A percentile compares a stretch with the other conserved stretches of the same genome.
Conservation (phyloP, 2,329 filamentous ascomycete genomes). For the Botryotinia narcissicola region DNA sequence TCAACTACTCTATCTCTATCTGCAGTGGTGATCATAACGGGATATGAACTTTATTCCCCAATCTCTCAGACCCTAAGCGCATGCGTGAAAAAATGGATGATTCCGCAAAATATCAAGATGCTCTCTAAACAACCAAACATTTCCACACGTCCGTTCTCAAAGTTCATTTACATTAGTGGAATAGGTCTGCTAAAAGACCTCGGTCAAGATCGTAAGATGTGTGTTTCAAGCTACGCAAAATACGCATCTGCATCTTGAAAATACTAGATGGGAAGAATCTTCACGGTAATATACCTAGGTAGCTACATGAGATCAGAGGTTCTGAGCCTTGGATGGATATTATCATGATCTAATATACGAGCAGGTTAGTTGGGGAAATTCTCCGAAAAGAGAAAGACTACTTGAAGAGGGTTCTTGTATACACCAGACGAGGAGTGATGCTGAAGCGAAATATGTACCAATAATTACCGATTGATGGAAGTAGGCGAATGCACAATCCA, state of each 20-base stretch:
- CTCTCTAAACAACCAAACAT: background rate
- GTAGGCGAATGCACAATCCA: background rate
- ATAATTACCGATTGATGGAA: background rate
- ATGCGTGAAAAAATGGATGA: background rate
- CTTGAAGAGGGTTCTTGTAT: background rate
- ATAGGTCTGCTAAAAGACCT: background rate
- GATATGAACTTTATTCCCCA: no score
- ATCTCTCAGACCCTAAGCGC: background rate
- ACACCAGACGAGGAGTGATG: background rate
- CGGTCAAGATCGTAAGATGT: background rate
- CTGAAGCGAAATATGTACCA: background rate
- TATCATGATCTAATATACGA: background rate
- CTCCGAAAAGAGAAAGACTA: background rate
- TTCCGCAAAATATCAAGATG: background rate
- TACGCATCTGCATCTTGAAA: background rate
- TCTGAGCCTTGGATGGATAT: background rate
- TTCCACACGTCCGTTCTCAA: accelerated
- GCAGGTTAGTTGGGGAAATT: background rate
- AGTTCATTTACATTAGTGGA: accelerated
- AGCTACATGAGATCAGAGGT: background rate
- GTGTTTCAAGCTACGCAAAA: background rate
- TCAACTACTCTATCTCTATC: no score
- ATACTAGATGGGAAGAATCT: background rate
- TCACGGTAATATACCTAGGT: background rate
- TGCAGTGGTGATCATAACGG: no score